A percentile compares a stretch with the other conserved stretches of the same genome.
phyloP scores from a whole-genome alignment of 306 rosid genomes.

The Sophora flavescens region DNA sequence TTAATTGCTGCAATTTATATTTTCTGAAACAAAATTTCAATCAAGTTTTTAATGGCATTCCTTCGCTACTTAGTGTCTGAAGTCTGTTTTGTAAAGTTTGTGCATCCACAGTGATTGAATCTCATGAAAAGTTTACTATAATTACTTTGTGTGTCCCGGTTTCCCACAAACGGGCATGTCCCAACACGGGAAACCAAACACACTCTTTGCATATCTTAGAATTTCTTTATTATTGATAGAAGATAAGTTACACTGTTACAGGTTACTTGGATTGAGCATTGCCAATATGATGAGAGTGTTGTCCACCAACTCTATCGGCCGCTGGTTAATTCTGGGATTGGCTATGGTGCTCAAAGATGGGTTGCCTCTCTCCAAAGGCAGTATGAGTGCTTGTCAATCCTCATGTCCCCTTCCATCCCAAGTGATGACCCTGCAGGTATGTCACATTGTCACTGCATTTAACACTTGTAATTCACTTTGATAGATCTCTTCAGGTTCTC shows the following conservation, averaged over 20 bases:
- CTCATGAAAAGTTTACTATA: neutral
- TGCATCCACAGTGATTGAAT: neutral
- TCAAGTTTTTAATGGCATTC: neutral
- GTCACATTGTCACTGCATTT: neutral
- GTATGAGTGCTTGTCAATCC: slow-evolving; percentile 68
- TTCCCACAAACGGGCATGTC: too few relatives aligned
- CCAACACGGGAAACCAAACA: too few relatives aligned
- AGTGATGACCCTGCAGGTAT: slow-evolving; percentile 66
- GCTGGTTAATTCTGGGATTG: slow-evolving; percentile 65
- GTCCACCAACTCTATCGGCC: slow-evolving; percentile 71
- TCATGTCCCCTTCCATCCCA: slow-evolving; percentile 53
- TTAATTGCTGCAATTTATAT: neutral
- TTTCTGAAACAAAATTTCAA: neutral
- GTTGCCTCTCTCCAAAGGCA: slow-evolving; percentile 83
- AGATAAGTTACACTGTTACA: slow-evolving; percentile 47
- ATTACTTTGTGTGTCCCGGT: too few relatives aligned
- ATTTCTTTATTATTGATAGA: slow-evolving; percentile 18
- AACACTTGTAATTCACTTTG: slow-evolving; percentile 16
- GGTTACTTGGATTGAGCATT: slow-evolving; percentile 94
- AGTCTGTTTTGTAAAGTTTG: slow-evolving; percentile 10
- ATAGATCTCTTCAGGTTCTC: neutral
- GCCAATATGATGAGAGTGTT: slow-evolving; percentile 73
- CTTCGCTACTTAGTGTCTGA: neutral
- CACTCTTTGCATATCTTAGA: too few relatives aligned
- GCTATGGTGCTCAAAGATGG: slow-evolving; percentile 91